phyloP scores from a whole-genome alignment of 768 basidiomycete genomes.

The Xerocomellus chrysenteron region DNA sequence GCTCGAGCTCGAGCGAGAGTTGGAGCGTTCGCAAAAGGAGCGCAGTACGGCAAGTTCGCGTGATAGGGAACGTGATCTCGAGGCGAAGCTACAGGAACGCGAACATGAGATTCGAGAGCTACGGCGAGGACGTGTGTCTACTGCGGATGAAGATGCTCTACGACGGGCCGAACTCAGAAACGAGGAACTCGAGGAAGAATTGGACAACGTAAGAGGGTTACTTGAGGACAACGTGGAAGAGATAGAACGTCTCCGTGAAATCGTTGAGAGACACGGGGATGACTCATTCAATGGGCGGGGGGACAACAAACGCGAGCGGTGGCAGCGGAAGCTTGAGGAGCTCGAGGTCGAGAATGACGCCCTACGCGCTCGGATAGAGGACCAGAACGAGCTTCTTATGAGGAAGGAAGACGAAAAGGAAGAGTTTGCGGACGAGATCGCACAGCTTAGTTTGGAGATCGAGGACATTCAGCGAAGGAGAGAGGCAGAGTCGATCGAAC shows the following conservation, averaged over 20 bases:
- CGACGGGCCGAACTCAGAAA: slow-evolving; percentile 60
- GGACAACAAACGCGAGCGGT: slow-evolving; percentile 40
- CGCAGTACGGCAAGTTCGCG: slow-evolving; percentile 38
- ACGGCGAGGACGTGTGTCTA: slow-evolving; percentile 44
- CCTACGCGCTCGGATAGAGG: slow-evolving; percentile 55
- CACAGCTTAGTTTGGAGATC: slow-evolving; percentile 60
- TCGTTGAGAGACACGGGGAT: slow-evolving; percentile 57
- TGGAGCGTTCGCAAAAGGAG: slow-evolving; percentile 66
- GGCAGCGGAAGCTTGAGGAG: slow-evolving; percentile 52
- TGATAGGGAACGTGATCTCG: slow-evolving; percentile 69
- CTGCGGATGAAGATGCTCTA: slow-evolving; percentile 50
- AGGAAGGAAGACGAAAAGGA: slow-evolving; percentile 71
- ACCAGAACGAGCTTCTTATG: slow-evolving; percentile 53
- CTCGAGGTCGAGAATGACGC: slow-evolving; percentile 65
- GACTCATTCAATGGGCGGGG: slow-evolving; percentile 41
- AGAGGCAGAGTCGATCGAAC: slow-evolving; percentile 63
- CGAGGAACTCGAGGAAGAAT: slow-evolving; percentile 67
- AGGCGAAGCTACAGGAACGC: slow-evolving; percentile 71
- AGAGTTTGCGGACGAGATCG: slow-evolving; percentile 64
- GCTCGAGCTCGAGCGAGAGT: slow-evolving; percentile 76
- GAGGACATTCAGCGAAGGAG: slow-evolving; percentile 63
- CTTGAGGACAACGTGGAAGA: slow-evolving; percentile 85
- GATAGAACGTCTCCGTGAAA: slow-evolving; percentile 67
- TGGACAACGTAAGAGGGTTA: slow-evolving; percentile 66
- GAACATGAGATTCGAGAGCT: slow-evolving; percentile 70